Percentiles rank a stretch among this genome's conserved stretches.
phyloP scores from a whole-genome alignment of 2,329 filamentous ascomycete species.

The Didymella arachidicola region DNA sequence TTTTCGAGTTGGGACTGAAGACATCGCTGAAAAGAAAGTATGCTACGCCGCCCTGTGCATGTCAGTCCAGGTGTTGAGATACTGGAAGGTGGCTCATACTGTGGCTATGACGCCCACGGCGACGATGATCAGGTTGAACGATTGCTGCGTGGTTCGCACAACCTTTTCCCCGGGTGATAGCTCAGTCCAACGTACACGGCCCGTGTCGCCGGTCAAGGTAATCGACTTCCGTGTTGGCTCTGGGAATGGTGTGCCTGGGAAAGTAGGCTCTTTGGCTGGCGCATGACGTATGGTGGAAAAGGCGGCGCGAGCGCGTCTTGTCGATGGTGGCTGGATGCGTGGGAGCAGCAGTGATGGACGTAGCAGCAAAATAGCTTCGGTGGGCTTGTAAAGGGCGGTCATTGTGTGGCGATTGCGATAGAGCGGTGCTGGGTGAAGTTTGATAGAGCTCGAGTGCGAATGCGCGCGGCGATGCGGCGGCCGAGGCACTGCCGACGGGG shows the following conservation, averaged over 20 bases:
- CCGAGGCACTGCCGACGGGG: conserved; percentile 27
- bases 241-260: conserved; percentile 36
- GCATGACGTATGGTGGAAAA: conserved; percentile 38
- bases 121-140: conserved; percentile 84
- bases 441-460: conserved; percentile 21
- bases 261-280: conserved; percentile 42
- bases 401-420: conserved; percentile 26
- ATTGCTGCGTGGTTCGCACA: conserved; percentile 85
- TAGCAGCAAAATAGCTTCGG: conserved; percentile 43
- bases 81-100: conserved; percentile 56
- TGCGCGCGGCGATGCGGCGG: conserved; percentile 23
- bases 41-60: conserved; percentile 71
- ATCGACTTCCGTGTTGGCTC: conserved; percentile 70
- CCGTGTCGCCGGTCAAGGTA: conserved; percentile 86
- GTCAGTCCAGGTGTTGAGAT: not conserved
- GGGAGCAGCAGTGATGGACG: conserved; percentile 36
- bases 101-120: conserved; percentile 78
- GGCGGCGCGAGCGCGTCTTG: conserved; percentile 26
- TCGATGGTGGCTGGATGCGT: conserved; percentile 28
- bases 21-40: conserved; percentile 50
- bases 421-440: not conserved
- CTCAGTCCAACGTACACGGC: conserved; percentile 79
- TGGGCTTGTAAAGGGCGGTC: conserved; percentile 41
- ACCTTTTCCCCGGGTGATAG: conserved; percentile 80
- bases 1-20: conserved; percentile 74